These are phyloP conservation scores for Microsporum ferrugineum DNA, from an alignment of 2,329 filamentous ascomycete genomes.

Conservation along the genomic window DNA sequence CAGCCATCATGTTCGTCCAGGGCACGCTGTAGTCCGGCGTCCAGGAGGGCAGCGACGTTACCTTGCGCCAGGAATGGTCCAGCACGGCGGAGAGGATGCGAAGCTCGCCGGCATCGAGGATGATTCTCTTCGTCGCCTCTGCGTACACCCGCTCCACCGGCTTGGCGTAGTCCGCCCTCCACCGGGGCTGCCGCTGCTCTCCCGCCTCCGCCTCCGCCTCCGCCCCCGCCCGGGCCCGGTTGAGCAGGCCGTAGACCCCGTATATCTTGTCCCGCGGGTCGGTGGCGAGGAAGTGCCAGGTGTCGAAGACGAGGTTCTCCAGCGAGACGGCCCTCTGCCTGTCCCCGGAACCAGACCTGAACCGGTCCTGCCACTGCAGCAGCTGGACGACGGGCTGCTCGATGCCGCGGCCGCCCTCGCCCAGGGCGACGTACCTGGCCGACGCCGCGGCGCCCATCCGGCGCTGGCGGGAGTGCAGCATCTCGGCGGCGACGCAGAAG, in stretches of 20 bases:
- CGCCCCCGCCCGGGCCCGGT: background rate
- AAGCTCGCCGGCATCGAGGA: conserved; percentile 6
- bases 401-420: conserved; percentile 5
- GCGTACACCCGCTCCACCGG: conserved; percentile 11
- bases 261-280: conserved; percentile 14
- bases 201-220: background rate
- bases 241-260: conserved; percentile 10
- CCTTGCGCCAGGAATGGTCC: conserved; percentile 9
- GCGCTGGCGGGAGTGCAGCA: conserved; percentile 5
- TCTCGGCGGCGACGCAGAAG: conserved; percentile 8
- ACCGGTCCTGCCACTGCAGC: conserved; percentile 9
- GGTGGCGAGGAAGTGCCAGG: conserved; percentile 8
- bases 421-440: conserved; percentile 4
- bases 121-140: conserved; percentile 10
- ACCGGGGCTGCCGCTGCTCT: background rate
- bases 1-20: conserved; percentile 8
- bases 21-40: conserved; percentile 10
- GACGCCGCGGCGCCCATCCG: background rate
- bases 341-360: background rate
- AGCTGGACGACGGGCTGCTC: conserved; percentile 5
- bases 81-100: conserved; percentile 8
- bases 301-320: conserved; percentile 12
- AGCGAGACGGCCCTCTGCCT: conserved; percentile 2
- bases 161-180: conserved; percentile 10
- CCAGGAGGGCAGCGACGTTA: conserved; percentile 11